Percentiles rank a stretch among this genome's conserved stretches.
Conservation (phyloP, 148 eudicot species). For the Cornus suecica region DNA sequence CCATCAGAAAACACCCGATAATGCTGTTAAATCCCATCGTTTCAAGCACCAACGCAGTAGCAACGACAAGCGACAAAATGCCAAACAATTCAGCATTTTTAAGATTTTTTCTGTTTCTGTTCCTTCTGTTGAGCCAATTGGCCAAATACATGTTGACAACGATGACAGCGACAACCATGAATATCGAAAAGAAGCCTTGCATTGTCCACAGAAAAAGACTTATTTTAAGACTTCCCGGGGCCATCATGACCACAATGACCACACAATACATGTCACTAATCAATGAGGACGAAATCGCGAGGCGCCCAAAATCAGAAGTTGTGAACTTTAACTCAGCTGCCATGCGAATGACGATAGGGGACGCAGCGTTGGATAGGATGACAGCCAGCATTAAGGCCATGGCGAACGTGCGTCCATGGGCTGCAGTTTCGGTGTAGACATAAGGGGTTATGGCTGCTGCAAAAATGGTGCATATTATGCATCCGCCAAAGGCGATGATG, state of each 20-base stretch:
- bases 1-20: constrained; percentile 62
- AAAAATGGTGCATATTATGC: constrained; percentile 47
- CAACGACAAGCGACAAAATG: constrained; percentile 51
- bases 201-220: constrained; percentile 26
- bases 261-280: constrained; percentile 51
- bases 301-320: constrained; percentile 67
- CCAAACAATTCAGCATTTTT: constrained; percentile 56
- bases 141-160: constrained; percentile 47
- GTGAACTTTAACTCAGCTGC: constrained; percentile 64
- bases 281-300: constrained; percentile 62
- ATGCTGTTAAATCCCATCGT: constrained; percentile 75
- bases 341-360: constrained; percentile 72
- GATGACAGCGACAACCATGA: constrained; percentile 41
- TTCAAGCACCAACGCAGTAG: constrained; percentile 66
- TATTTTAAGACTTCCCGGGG: constrained; percentile 17
- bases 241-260: constrained; percentile 27
- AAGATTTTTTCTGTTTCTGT: constrained; percentile 55
- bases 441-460: constrained; percentile 52
- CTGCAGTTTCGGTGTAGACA: constrained; percentile 19
- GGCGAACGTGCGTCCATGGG: constrained; percentile 23
- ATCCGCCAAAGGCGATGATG: constrained; percentile 43
- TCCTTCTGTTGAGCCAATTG: constrained; percentile 59
- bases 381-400: constrained; percentile 42
- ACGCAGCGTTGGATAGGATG: constrained; percentile 53
- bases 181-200: constrained; percentile 10